A percentile compares a stretch with the other conserved stretches of the same genome.
Evolutionary conservation across 108 stramenopile species (phyloP).

Genomic region (Fragilaria crotonensis): DNA sequence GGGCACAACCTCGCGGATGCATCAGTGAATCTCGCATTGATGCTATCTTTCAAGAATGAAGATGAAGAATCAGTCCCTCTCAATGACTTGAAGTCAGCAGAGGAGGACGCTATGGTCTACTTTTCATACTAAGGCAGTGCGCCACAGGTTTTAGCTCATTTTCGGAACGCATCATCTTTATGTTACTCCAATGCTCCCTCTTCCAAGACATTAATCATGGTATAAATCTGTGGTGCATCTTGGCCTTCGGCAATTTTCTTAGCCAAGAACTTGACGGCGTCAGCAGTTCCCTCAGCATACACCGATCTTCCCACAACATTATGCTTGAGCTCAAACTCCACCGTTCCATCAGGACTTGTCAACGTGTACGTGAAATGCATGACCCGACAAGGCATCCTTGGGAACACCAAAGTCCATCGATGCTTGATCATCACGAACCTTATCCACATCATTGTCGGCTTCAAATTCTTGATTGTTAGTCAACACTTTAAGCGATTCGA

Average conservation of each 20-base stretch:
- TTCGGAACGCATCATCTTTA: slow-evolving; percentile 1
- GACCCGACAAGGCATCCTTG: slow-evolving; percentile 82
- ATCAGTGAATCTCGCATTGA: too few species aligned
- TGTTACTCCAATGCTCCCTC: slow-evolving; percentile 75
- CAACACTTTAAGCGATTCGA: slow-evolving; percentile 71
- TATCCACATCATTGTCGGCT: slow-evolving; percentile 83
- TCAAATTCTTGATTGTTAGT: slow-evolving; percentile 51
- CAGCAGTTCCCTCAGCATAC: slow-evolving; percentile 98
- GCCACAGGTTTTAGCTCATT: neutral
- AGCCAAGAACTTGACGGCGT: slow-evolving; percentile 93
- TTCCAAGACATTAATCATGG: slow-evolving; percentile 87
- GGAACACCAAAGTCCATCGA: slow-evolving; percentile 92
- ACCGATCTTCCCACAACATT: slow-evolving; percentile 95
- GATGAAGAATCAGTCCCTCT: too few species aligned
- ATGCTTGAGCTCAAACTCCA: slow-evolving; percentile 93
- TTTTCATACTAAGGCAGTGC: too few species aligned
- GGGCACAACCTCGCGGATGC: too few species aligned
- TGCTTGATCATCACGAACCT: slow-evolving; percentile 81
- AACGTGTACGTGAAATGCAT: slow-evolving; percentile 98
- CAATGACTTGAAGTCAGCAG: too few species aligned
- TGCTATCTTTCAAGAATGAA: too few species aligned
- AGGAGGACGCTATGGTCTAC: too few species aligned
- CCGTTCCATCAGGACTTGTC: slow-evolving; percentile 85
- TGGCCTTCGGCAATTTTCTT: slow-evolving; percentile 52
- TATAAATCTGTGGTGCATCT: slow-evolving; percentile 69